Percentiles rank a stretch among this genome's conserved stretches.
phyloP scores from a whole-genome alignment of 768 basidiomycete genomes.

The Boletus tylopilopsis region DNA sequence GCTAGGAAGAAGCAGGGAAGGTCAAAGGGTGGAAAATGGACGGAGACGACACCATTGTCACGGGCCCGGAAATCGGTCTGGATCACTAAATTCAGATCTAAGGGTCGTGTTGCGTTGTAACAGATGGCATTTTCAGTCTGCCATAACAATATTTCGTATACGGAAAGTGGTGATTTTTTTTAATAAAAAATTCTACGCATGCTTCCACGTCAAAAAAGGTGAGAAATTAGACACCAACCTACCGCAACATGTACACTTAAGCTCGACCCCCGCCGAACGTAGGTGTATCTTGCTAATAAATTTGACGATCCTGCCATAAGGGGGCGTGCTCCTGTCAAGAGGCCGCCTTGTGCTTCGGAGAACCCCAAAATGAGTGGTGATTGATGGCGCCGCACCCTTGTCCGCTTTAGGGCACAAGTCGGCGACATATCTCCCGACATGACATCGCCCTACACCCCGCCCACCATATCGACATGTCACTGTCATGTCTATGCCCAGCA shows the following conservation, averaged over 20 bases:
- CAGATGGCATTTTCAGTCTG: slow-evolving; percentile 39
- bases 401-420: slow-evolving; percentile 22
- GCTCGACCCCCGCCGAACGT: slow-evolving; percentile 1
- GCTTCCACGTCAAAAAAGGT: slow-evolving; percentile 26
- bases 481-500: slow-evolving; percentile 26
- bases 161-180: slow-evolving; percentile 43
- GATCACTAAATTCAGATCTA: slow-evolving; percentile 70
- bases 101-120: slow-evolving; percentile 60
- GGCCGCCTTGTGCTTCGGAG: slow-evolving; percentile 18
- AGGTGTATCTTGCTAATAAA: not conserved
- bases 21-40: slow-evolving; percentile 38
- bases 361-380: slow-evolving; percentile 24
- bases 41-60: slow-evolving; percentile 38
- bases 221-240: slow-evolving; percentile 17
- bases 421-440: slow-evolving; percentile 26
- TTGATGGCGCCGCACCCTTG: slow-evolving; percentile 26
- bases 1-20: slow-evolving; percentile 31
- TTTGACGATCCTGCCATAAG: slow-evolving; percentile 29
- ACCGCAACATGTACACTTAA: not conserved
- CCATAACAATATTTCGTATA: slow-evolving; percentile 39
- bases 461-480: slow-evolving; percentile 25
- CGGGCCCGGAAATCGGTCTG: slow-evolving; percentile 40
- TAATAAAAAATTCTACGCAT: slow-evolving; percentile 35
- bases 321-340: slow-evolving; percentile 19
- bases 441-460: slow-evolving; percentile 19